These are phyloP conservation scores for Knoxia roxburghii DNA, from an alignment of 257 asterid species.

Conservation along the genomic window DNA sequence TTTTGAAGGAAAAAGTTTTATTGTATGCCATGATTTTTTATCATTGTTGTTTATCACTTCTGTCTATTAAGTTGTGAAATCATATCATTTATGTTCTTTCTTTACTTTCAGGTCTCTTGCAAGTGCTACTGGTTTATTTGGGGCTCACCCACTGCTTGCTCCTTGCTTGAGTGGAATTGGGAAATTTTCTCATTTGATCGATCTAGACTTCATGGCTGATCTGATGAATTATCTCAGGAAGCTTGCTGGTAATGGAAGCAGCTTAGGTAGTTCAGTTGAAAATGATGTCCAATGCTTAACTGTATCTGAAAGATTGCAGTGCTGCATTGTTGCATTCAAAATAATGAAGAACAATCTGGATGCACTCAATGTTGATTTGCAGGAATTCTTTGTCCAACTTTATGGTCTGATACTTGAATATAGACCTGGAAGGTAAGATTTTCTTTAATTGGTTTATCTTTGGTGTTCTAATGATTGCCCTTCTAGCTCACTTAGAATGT, in stretches of 20 bases:
- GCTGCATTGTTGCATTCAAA: constrained; percentile 93
- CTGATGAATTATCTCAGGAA: constrained; percentile 68
- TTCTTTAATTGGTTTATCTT: not conserved
- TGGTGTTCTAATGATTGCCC: not conserved
- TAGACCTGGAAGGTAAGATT: constrained; percentile 76
- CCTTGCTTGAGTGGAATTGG: constrained; percentile 92
- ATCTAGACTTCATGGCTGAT: constrained; percentile 93
- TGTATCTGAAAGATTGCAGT: constrained; percentile 71
- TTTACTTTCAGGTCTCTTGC: constrained; percentile 53
- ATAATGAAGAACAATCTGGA: constrained; percentile 90
- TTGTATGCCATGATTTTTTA: not conserved
- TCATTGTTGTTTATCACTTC: not conserved
- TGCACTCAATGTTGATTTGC: constrained; percentile 90
- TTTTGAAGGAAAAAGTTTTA: not conserved
- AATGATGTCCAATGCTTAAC: constrained; percentile 43
- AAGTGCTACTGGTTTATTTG: constrained; percentile 30
- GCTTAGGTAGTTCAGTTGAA: constrained; percentile 36
- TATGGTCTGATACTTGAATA: constrained; percentile 82
- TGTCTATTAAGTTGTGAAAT: not conserved
- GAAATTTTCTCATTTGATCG: constrained; percentile 77
- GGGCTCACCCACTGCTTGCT: constrained; percentile 74
- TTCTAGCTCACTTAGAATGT: not conserved
- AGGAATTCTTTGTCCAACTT: constrained; percentile 74
- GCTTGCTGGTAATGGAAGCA: constrained; percentile 64
- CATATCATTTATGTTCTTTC: not conserved